Conservation (phyloP, 352 stramenopile species). For the Phytophthora sp. region DNA sequence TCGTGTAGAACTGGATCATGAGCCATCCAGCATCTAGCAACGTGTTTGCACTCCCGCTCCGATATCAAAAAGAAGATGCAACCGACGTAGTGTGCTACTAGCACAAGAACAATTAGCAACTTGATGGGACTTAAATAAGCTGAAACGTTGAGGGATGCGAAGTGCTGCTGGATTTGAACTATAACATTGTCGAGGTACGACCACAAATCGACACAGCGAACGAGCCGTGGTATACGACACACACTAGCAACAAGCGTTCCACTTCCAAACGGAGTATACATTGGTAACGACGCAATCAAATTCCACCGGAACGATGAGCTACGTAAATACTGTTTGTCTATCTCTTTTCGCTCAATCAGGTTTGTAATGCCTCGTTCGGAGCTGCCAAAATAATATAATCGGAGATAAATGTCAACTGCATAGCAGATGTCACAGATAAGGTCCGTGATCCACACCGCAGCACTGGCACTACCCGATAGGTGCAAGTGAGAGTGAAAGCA, state of each 20-base stretch:
- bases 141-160: constrained; percentile 47
- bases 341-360: constrained; percentile 40
- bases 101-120: constrained; percentile 57
- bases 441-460: constrained; percentile 18
- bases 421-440: constrained; percentile 48
- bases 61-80: constrained; percentile 77
- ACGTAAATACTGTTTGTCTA: constrained; percentile 42
- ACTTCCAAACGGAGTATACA: constrained; percentile 60
- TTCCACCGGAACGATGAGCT: constrained; percentile 43
- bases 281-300: constrained; percentile 40
- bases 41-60: constrained; percentile 50
- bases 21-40: constrained; percentile 56
- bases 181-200: constrained; percentile 52
- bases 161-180: constrained; percentile 30
- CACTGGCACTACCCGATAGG: constrained; percentile 10
- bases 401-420: constrained; percentile 54
- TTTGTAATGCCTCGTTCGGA: constrained; percentile 46
- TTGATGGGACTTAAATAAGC: constrained; percentile 64
- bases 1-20: constrained; percentile 66
- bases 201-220: constrained; percentile 39
- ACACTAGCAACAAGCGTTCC: constrained; percentile 45
- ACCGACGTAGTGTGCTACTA: constrained; percentile 58
- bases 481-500: constrained; percentile 46
- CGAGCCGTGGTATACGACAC: constrained; percentile 52
- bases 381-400: constrained; percentile 69